Evolutionary conservation across 306 rosid genomes (phyloP).

Genomic region (Quercus cerris): DNA sequence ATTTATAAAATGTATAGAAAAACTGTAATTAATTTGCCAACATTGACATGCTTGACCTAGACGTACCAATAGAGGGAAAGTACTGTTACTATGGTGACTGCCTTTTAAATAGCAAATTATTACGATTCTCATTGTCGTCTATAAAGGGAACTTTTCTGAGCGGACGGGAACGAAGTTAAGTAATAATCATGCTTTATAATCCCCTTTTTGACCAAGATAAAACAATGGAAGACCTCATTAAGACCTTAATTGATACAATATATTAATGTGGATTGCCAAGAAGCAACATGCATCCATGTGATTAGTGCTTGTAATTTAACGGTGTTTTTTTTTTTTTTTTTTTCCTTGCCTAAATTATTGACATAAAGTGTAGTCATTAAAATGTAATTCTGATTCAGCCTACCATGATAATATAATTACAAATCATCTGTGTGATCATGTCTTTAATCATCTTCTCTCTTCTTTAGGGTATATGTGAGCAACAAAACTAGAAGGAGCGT

Average conservation of each 20-base stretch:
- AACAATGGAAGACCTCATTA: background rate
- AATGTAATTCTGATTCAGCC: too few relatives aligned
- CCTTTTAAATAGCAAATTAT: background rate
- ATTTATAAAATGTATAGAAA: background rate
- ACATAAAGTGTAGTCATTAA: background rate
- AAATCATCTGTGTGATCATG: too few relatives aligned
- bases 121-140: background rate
- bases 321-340: too few relatives aligned
- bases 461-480: too few relatives aligned
- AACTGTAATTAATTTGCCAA: background rate
- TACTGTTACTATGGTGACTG: background rate
- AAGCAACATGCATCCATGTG: background rate
- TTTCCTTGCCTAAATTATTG: background rate
- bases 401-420: too few relatives aligned
- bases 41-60: background rate
- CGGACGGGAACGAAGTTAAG: background rate
- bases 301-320: background rate
- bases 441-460: too few relatives aligned
- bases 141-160: background rate
- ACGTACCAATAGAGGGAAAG: background rate
- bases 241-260: background rate
- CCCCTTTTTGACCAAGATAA: background rate
- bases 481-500: too few relatives aligned
- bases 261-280: background rate
- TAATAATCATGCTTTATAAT: background rate